Evolutionary conservation across 1,284 basidiomycete genomes (phyloP), one percentile per base, ranked within the genome.

Genomic region (Anthracocystis panici-leucophaei): DNA sequence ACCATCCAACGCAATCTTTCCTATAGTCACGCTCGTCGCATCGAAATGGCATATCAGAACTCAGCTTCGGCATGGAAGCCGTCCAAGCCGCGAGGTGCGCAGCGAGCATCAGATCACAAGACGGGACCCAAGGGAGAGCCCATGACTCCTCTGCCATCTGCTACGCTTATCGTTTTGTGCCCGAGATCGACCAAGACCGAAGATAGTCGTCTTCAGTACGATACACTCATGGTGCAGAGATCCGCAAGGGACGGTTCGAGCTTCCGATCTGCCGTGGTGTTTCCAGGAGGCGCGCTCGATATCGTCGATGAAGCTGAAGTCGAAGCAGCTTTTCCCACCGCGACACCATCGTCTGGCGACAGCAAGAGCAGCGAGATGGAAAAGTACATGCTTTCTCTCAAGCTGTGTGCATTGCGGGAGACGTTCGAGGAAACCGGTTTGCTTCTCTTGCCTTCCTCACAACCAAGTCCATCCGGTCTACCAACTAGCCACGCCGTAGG

Each of bases 371-470:
- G 11, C 27, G 49, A 45, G 21, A 57, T 50, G 59, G 71, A 63
- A 49, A 70, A 50, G 33, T 78, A 79, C 57, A 70, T 75, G 66
- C 55, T 44, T 0, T 64, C 79, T 8, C 67, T 82, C 57, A 75
- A 71, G 65, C 67, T 82, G 2, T 81, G 79, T 42, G 75, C 79
- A 11, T 57, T 82, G 23, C 60, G 81, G 6, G 81, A 82, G 55
- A 82, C 81, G 2, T 82, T 82, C 49, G 81, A 82, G 42, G 81
- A 82, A 67, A 80, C 80, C 0, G 81, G 81, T 3, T 40, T 82
- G 50, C 64, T 82, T 1, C 65, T 82, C 2, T 18, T 82, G 16
- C 78, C 81, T 5, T 76, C 76, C 11, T 40, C 57, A 1, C 55
- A 31, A 6, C 46, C 53, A 6, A 57, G 63, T 18, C 40, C 49